A percentile compares a stretch with the other conserved stretches of the same genome.
Conservation (phyloP, 768 basidiomycete species). For the Mycena venus region DNA sequence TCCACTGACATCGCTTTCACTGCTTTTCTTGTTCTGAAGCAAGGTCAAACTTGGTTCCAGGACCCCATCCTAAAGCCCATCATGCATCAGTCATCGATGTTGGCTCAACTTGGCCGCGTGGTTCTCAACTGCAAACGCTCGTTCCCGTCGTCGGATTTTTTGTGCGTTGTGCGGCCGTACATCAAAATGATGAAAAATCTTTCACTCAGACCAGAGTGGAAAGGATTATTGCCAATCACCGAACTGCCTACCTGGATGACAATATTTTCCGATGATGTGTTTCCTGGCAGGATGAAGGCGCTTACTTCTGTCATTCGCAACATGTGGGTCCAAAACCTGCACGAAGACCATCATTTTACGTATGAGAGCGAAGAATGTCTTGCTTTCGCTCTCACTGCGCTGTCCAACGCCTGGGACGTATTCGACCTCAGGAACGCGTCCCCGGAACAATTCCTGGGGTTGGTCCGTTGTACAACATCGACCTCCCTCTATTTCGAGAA, state of each 20-base stretch:
- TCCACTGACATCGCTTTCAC: neutral
- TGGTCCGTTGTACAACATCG: neutral
- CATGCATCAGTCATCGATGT: neutral
- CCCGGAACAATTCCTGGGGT: neutral
- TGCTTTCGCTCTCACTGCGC: neutral
- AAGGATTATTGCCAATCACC: neutral
- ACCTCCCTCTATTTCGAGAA: neutral
- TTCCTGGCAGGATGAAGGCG: neutral
- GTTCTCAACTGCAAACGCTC: neutral
- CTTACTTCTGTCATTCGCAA: neutral
- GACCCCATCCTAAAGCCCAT: neutral
- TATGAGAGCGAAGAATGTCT: neutral
- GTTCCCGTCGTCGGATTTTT: neutral
- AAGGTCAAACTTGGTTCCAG: neutral
- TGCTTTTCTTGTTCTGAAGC: neutral
- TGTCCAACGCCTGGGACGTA: neutral
- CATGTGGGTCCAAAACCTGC: neutral
- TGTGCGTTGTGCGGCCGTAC: neutral
- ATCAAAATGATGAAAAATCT: neutral
- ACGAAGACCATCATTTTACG: neutral
- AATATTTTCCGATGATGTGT: neutral
- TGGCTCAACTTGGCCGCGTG: neutral
- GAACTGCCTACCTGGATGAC: neutral
- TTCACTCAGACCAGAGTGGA: neutral
- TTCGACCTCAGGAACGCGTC: neutral